A percentile compares a stretch with the other conserved stretches of the same genome.
Conservation (phyloP, 2,329 filamentous ascomycete genomes). For the Cytospora paraplurivora region DNA sequence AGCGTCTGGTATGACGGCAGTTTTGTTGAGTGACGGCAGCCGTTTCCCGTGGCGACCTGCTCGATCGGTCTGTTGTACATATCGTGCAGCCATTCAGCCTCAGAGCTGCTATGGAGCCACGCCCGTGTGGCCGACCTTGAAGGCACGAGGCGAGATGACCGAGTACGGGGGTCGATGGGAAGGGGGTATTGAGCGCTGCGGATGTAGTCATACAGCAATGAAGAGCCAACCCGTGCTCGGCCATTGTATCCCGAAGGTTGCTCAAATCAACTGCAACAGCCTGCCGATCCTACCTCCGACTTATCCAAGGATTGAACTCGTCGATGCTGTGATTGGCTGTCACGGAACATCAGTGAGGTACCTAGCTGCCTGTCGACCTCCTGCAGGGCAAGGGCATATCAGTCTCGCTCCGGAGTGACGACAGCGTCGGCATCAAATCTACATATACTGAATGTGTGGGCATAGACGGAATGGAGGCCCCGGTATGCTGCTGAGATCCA, state of each 20-base stretch:
- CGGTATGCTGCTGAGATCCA: background rate
- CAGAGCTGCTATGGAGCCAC: background rate
- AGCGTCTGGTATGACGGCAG: conserved; percentile 1
- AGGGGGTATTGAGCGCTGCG: background rate
- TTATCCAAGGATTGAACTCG: background rate
- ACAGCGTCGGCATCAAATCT: background rate
- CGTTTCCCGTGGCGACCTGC: conserved; percentile 15
- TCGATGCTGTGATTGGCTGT: background rate
- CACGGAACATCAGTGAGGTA: background rate
- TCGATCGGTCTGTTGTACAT: conserved; percentile 10
- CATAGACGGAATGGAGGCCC: background rate
- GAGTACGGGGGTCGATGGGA: background rate
- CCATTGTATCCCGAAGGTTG: background rate
- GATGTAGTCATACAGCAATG: background rate
- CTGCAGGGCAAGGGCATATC: background rate
- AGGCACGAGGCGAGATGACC: conserved; percentile 7
- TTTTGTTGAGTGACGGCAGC: conserved; percentile 9
- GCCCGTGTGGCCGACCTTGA: background rate
- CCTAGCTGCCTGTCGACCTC: background rate
- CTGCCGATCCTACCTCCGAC: background rate
- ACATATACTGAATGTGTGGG: background rate
- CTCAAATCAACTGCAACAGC: background rate
- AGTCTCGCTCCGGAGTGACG: background rate
- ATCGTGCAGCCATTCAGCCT: background rate
- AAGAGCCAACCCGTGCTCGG: background rate